phyloP scores from a whole-genome alignment of 495 filamentous ascomycete species.

The Thozetella sp. region DNA sequence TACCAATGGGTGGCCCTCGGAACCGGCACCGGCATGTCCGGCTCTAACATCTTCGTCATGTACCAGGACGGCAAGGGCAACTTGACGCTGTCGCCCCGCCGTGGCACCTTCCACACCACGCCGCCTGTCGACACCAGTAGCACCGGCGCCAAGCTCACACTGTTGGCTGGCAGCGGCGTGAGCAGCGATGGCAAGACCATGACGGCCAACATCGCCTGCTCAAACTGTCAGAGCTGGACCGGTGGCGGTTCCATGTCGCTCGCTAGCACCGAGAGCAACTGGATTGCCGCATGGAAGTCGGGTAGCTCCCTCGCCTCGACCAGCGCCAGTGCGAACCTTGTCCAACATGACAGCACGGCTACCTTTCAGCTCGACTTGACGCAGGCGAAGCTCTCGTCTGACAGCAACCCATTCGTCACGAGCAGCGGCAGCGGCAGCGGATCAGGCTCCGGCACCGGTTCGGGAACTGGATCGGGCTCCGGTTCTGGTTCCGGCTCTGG shows the following conservation, averaged over 20 bases:
- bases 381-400: constrained; percentile 50
- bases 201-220: constrained; percentile 62
- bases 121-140: constrained; percentile 55
- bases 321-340: constrained; percentile 47
- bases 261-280: constrained; percentile 47
- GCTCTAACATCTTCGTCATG: constrained; percentile 69
- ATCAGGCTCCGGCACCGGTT: constrained; percentile 3
- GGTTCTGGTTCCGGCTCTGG: constrained; percentile 10
- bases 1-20: constrained; percentile 69
- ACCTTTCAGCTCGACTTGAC: constrained; percentile 60
- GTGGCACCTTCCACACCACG: constrained; percentile 50
- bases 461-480: constrained; percentile 9
- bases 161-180: constrained; percentile 65
- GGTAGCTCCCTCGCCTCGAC: constrained; percentile 60
- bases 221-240: constrained; percentile 49
- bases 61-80: constrained; percentile 62
- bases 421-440: constrained; percentile 7
- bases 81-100: constrained; percentile 65
- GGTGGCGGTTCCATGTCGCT: constrained; percentile 61
- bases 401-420: constrained; percentile 62
- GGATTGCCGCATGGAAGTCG: constrained; percentile 68
- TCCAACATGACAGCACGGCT: constrained; percentile 57
- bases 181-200: constrained; percentile 44
- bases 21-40: constrained; percentile 62
- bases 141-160: constrained; percentile 38